A percentile compares a stretch with the other conserved stretches of the same genome.
phyloP scores from a whole-genome alignment of 495 filamentous ascomycete genomes.

The Penicillium odoratum region DNA sequence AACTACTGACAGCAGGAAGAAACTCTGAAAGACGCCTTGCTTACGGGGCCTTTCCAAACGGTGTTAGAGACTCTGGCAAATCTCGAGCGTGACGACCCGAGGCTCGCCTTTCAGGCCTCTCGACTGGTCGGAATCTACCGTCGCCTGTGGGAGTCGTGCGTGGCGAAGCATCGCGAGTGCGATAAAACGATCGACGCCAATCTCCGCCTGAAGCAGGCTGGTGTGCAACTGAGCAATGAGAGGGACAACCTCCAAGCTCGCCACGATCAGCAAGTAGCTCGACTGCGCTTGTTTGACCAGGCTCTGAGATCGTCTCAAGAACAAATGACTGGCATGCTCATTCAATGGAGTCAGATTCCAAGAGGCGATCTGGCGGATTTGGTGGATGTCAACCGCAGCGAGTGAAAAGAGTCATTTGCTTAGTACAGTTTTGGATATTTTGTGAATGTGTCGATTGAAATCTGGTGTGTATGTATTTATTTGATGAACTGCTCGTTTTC shows the following conservation, averaged over 20 bases:
- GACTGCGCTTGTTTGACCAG: slow-evolving; percentile 7
- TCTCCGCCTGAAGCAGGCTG: slow-evolving; percentile 3
- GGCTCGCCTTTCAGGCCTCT: slow-evolving; percentile 10
- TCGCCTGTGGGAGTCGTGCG: slow-evolving; percentile 14
- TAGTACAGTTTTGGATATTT: neutral
- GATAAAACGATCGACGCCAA: slow-evolving; percentile 6
- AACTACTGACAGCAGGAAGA: neutral
- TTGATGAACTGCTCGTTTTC: neutral
- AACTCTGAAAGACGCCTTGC: neutral
- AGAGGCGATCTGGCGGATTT: slow-evolving; percentile 4
- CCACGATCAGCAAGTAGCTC: slow-evolving; percentile 12
- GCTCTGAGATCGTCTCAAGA: slow-evolving; percentile 8
- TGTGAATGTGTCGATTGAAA: neutral
- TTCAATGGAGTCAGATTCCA: slow-evolving; percentile 9
- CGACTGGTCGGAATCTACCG: slow-evolving; percentile 8
- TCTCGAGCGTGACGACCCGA: slow-evolving; percentile 14
- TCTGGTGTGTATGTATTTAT: neutral
- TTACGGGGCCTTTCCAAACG: slow-evolving; percentile 3
- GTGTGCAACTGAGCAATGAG: slow-evolving; percentile 7
- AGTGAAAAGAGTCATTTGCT: neutral
- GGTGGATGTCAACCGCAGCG: neutral
- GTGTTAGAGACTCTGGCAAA: slow-evolving; percentile 2
- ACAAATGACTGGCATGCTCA: slow-evolving; percentile 4
- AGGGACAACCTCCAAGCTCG: slow-evolving; percentile 11
- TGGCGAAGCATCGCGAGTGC: slow-evolving; percentile 6